Base-by-base conservation (phyloP, 1,139 yeast genomes). In the Magnusiomyces ingens region DNA sequence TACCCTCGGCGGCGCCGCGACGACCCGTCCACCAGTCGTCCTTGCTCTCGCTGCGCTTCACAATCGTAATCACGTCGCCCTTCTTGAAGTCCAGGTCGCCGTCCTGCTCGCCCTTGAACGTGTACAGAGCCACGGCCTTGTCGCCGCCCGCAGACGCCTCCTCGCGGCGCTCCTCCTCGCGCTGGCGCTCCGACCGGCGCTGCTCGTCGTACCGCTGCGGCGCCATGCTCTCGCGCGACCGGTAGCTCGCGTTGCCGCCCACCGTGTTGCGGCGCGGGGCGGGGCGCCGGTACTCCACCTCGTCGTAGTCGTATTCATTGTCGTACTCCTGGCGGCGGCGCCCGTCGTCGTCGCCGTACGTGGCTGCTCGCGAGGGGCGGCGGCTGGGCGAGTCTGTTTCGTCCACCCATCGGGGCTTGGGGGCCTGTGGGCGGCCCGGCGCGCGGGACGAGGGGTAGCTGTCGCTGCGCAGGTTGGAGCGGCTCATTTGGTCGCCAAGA, bases 11-110 rank as follows among this genome's bases (percentile, higher is more conserved):
- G 4, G 95, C 94, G 62, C 85, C 86, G 56, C 82, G 75, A 66
- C 85, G 81, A 18, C 99, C 99, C 0, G 96, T 90, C 99, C 99
- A 93, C 99, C 99, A 93, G 67, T 93, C 99, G 67, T 93, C 95
- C 50, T 82, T 80, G 12, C 96, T 85, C 15, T 85, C 90, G 13
- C 95, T 81, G 68, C 85, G 88, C 69, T 90, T 88, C 51, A 87
- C 73, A 60, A 93, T 85, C 46, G 88, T 85, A 63, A 93, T 87
- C n/a, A 88, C 87, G 69, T 93, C 99, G 54, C 99, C 99, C 73
- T 93, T 93, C 61, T 81, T 84, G 76, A 93, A 93, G 11, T 95
- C 81, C 63, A 93, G 77, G 68, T 93, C 99, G 2, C 97, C 98
- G 43, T 77, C 68, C 71, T 93, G 95, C 69, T 91, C 96, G 41